Conservation (phyloP, 2,329 filamentous ascomycete genomes). For the Parafenestella ontariensis region DNA sequence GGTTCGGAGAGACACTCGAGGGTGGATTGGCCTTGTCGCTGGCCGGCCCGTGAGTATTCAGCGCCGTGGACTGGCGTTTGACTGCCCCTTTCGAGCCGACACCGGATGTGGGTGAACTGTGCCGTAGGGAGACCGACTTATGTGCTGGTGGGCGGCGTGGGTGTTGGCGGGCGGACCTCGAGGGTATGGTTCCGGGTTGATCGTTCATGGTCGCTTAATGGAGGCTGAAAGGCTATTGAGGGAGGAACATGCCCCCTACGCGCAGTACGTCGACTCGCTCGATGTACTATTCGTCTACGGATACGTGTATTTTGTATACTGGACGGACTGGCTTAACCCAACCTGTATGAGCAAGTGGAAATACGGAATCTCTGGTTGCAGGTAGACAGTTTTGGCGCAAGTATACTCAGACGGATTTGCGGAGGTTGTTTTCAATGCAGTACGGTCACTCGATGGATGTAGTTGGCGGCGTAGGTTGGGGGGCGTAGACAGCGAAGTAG, state of each 20-base stretch:
- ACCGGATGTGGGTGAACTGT: constrained; percentile 38
- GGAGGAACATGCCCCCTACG: constrained; percentile 23
- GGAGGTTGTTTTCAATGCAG: background rate
- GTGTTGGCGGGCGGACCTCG: constrained; percentile 22
- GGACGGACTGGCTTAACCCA: background rate
- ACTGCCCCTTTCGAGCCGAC: background rate
- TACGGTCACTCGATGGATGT: background rate
- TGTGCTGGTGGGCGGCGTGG: constrained; percentile 55
- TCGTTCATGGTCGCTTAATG: constrained; percentile 28
- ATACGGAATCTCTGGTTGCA: background rate
- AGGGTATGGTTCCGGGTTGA: constrained; percentile 26
- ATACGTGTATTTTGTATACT: constrained; percentile 1
- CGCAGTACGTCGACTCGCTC: constrained; percentile 7
- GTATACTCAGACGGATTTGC: background rate
- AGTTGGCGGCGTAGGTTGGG: background rate
- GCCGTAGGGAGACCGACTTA: constrained; percentile 56
- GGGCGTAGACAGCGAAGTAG: constrained; percentile 1
- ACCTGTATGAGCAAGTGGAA: background rate
- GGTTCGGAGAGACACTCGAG: constrained; percentile 48
- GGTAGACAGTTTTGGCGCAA: background rate
- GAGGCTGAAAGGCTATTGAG: constrained; percentile 13
- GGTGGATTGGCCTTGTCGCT: constrained; percentile 50
- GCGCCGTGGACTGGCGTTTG: constrained; percentile 15
- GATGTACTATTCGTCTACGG: background rate
- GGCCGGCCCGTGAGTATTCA: constrained; percentile 35